phyloP scores from a whole-genome alignment of 169 alveolate genomes.

The Plasmodium blacklocki region DNA sequence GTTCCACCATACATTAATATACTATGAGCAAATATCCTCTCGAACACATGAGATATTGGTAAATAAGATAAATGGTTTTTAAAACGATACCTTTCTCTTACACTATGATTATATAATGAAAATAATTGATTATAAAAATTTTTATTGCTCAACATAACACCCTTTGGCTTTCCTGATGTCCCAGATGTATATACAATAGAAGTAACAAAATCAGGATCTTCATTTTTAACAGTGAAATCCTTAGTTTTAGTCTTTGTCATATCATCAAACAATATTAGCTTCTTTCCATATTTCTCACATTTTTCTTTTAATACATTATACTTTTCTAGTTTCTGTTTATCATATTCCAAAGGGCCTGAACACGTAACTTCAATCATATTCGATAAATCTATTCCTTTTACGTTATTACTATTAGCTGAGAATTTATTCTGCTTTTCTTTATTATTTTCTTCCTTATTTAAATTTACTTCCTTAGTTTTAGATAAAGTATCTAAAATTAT shows the following conservation, averaged over 20 bases:
- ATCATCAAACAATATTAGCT: not conserved
- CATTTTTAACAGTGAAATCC: not conserved
- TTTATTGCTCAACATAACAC: conserved; percentile 93
- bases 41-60: conserved; percentile 97
- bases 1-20: conserved; percentile 1
- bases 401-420: not conserved
- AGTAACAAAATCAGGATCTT: conserved; percentile 84
- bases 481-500: conserved; percentile 17
- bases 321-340: not conserved
- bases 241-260: not conserved
- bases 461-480: not conserved
- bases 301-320: not conserved
- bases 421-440: not conserved
- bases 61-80: conserved; percentile 91
- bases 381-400: too few species aligned
- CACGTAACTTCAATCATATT: too few species aligned
- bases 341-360: not conserved
- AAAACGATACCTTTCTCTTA: not conserved
- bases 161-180: conserved; percentile 98
- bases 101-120: not conserved
- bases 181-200: conserved; percentile 98
- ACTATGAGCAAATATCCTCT: conserved; percentile 86
- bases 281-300: not conserved
- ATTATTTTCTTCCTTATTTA: not conserved
- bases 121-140: conserved; percentile 30